Conservation (phyloP, 192 early-diverging fungal species). For the Dissophora ornata region DNA sequence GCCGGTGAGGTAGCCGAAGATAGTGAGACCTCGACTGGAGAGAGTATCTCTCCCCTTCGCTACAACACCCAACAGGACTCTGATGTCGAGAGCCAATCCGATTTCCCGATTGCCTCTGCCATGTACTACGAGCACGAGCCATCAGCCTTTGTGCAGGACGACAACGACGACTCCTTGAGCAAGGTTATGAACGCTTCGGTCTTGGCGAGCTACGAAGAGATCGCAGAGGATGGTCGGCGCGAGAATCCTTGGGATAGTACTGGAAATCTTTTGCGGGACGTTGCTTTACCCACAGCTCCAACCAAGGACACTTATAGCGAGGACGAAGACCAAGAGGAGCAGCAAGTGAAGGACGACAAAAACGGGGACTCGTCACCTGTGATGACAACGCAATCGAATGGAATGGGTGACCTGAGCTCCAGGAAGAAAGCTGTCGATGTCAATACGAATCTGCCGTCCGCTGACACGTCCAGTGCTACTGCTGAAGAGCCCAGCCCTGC, state of each 20-base stretch:
- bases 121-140: constrained; percentile 41
- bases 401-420: neutral
- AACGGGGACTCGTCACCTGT: neutral
- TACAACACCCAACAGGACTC: constrained; percentile 41
- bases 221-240: constrained; percentile 33
- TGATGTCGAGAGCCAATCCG: constrained; percentile 43
- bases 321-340: constrained; percentile 5
- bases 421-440: constrained; percentile 1
- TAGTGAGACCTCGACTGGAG: constrained; percentile 9
- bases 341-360: neutral
- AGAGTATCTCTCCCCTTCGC: neutral
- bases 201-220: constrained; percentile 58
- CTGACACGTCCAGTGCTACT: neutral
- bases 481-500: neutral
- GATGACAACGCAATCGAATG: neutral
- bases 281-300: too few relatives aligned
- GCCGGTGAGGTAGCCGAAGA: too few relatives aligned
- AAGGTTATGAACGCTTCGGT: constrained; percentile 2
- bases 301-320: too few relatives aligned
- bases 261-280: constrained; percentile 13
- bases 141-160: constrained; percentile 28
- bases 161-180: constrained; percentile 21
- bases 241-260: constrained; percentile 54
- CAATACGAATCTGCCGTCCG: neutral
- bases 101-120: constrained; percentile 34